Evolutionary conservation across 1,284 basidiomycete species (phyloP), one percentile per base, ranked within the genome.

Genomic region (Pseudozyma sp.): DNA sequence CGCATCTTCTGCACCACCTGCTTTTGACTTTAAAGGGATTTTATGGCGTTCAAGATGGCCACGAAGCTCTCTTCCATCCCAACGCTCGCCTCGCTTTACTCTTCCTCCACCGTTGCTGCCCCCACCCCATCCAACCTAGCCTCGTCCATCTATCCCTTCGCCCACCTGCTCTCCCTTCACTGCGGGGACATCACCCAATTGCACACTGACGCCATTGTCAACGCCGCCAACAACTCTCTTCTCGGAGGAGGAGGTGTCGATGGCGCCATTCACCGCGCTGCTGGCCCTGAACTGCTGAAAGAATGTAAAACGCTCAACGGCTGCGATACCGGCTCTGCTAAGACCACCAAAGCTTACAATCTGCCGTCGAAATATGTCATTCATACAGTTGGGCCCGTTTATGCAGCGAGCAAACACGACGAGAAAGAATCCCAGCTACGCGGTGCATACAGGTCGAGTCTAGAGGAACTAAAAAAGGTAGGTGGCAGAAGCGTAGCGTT

Each of bases 361-460:
- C 77, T 87, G 25, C 79, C 86, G 89, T 91, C 87, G 18, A 90
- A 89, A 61, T 88, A 91, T 70, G 88, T 97, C 60, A 93, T 97
- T 18, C 96, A 97, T 81, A 91, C 96, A 1, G 95, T 97, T 25
- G 95, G 95, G 11, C 94, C 94, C 0, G 85, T 94, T 2, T 96
- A 94, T 25, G 38, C 38, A 0, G 10, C 51, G 3, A 31, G 19
- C 3, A 21, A 36, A 6, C 55, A 44, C 12, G 40, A 44, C 0
- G 52, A 77, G 34, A 53, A 42, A 18, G 65, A 67, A 21, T 12
- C n/a, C 5, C 61, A 79, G 64, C 88, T 98, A 3, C 44, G 70
- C 52, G 71, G 59, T 16, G 79, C 80, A 11, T 84, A 84, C 61
- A 45, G 66, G 12, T 42, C 61, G 10, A 76, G 70, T 40, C 59